Evolutionary conservation across 2,329 filamentous ascomycete species (phyloP).

Genomic region (Sarocladium kiliense): DNA sequence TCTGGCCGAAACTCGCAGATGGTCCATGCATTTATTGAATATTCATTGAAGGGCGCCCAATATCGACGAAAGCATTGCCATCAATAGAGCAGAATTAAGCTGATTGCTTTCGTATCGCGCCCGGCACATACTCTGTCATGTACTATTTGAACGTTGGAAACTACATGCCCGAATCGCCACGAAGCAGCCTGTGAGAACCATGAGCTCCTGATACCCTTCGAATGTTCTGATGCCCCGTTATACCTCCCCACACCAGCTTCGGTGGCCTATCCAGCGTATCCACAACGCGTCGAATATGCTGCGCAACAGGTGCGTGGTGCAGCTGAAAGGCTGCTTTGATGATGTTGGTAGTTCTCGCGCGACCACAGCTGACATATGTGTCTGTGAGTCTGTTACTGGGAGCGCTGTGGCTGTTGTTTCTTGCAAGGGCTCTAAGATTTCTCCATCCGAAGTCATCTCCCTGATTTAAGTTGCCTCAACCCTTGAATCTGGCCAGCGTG

Average conservation of each 20-base stretch:
- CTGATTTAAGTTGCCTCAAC: slow-evolving; percentile 35
- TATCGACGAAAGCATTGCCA: too few relatives aligned
- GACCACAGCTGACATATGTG: background rate
- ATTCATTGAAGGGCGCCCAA: too few relatives aligned
- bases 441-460: background rate
- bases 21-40: background rate
- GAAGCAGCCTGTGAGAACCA: background rate
- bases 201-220: background rate
- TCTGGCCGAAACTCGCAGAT: slow-evolving; percentile 10
- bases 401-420: background rate
- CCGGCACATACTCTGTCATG: too few relatives aligned
- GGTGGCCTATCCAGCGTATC: background rate
- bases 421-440: background rate
- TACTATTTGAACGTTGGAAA: too few relatives aligned
- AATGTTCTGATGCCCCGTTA: background rate
- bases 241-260: slow-evolving; percentile 8
- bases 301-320: background rate
- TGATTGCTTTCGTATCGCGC: too few relatives aligned
- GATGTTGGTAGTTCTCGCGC: background rate
- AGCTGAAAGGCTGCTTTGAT: background rate
- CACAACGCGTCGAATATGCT: background rate
- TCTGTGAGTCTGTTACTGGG: background rate
- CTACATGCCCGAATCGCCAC: too few relatives aligned
- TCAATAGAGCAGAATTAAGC: too few relatives aligned
- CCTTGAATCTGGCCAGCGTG: slow-evolving; percentile 63